A percentile compares a stretch with the other conserved stretches of the same genome.
Conservation (phyloP, 106 monocot genomes). For the Xerophyta viscosa region DNA sequence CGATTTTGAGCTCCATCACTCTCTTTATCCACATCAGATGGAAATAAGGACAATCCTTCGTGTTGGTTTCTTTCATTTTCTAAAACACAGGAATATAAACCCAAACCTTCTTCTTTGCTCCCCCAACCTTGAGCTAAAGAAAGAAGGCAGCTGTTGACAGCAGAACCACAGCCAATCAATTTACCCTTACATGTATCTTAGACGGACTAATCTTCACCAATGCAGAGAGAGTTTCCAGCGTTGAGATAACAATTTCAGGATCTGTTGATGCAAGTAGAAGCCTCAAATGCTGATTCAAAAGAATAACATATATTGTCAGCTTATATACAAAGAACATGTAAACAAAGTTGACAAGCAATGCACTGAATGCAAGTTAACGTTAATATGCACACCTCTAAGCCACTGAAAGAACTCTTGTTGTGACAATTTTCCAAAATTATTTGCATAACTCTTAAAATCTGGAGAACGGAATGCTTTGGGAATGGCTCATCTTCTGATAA, state of each 20-base stretch:
- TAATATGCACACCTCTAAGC: constrained; percentile 97
- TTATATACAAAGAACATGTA: not conserved
- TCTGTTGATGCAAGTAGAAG: constrained; percentile 93
- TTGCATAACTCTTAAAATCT: constrained; percentile 96
- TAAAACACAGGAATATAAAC: constrained; percentile 82
- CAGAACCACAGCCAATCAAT: constrained; percentile 65
- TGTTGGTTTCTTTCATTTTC: constrained; percentile 75
- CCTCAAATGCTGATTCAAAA: constrained; percentile 68
- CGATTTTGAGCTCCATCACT: constrained; percentile 53
- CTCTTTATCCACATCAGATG: constrained; percentile 58
- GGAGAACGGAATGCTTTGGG: constrained; percentile 80
- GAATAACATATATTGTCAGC: not conserved
- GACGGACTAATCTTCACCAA: constrained; percentile 95
- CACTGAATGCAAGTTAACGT: too few relatives aligned
- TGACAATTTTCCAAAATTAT: constrained; percentile 92
- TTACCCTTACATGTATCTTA: constrained; percentile 94
- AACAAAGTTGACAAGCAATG: too few relatives aligned
- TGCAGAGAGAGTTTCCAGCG: constrained; percentile 79
- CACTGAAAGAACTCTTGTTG: constrained; percentile 87
- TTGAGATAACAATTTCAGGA: constrained; percentile 84
- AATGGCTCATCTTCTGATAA: constrained; percentile 62
- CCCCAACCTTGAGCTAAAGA: constrained; percentile 98
- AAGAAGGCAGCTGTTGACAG: constrained; percentile 69
- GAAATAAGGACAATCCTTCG: constrained; percentile 68
- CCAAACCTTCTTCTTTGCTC: constrained; percentile 99